A percentile compares a stretch with the other conserved stretches of the same genome.
phyloP scores from a whole-genome alignment of 1,139 yeast genomes.

The Taiozyma sp. region DNA sequence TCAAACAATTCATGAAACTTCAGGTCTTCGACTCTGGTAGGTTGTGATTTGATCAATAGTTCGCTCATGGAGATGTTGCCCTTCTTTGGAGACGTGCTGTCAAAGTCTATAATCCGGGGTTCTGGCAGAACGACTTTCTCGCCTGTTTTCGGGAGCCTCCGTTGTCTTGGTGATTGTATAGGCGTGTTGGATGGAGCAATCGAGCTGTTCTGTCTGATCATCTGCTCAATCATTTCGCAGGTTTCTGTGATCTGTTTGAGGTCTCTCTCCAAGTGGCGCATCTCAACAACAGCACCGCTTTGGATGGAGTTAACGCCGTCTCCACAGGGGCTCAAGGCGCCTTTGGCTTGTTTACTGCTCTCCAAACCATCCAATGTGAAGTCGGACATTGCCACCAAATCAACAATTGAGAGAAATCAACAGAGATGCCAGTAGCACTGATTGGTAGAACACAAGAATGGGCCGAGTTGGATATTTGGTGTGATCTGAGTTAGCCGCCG shows the following conservation, averaged over 20 bases:
- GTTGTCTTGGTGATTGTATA: slow-evolving; percentile 3
- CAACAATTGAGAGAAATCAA: background rate
- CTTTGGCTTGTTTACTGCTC: background rate
- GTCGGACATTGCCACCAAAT: background rate
- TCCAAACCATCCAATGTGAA: background rate
- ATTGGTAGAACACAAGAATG: background rate
- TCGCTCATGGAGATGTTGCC: background rate
- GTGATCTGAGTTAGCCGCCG: background rate
- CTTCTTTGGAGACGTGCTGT: background rate
- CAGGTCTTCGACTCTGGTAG: background rate
- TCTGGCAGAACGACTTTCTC: background rate
- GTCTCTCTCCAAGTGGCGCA: background rate
- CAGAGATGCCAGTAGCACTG: background rate
- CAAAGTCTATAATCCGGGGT: background rate
- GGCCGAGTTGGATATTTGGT: background rate
- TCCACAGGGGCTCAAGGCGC: background rate
- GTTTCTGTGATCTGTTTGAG: background rate
- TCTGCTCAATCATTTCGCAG: background rate
- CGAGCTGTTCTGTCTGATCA: background rate
- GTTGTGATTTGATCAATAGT: background rate
- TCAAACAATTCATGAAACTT: background rate
- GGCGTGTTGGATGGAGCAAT: slow-evolving; percentile 14
- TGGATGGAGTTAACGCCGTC: background rate
- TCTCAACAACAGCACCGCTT: background rate
- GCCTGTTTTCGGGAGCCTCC: background rate